Conservation (phyloP, 2,329 filamentous ascomycete genomes). For the Neopestalotiopsis rosae region DNA sequence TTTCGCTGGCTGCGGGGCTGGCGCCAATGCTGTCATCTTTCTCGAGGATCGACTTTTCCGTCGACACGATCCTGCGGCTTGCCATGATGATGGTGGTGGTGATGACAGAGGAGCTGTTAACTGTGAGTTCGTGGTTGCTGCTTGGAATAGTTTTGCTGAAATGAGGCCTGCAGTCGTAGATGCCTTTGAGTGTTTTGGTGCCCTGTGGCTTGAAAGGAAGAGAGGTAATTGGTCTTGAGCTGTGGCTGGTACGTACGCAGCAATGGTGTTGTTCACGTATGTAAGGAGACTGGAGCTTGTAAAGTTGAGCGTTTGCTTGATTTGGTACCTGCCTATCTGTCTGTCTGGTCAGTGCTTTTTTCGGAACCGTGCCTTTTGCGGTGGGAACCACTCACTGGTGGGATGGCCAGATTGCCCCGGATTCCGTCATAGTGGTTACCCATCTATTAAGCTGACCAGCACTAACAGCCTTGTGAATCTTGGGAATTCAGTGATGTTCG, state of each 20-base stretch:
- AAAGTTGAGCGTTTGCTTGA: not conserved
- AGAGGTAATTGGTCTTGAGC: not conserved
- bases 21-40: conserved; percentile 55
- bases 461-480: not conserved
- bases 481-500: not conserved
- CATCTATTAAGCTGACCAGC: not conserved
- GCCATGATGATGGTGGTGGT: conserved; percentile 58
- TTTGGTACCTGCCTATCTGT: not conserved
- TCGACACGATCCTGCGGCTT: conserved; percentile 68
- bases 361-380: not conserved
- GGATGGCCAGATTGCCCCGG: not conserved
- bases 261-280: not conserved
- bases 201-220: not conserved
- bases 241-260: not conserved
- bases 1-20: conserved; percentile 50
- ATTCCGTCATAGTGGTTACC: not conserved
- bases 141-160: not conserved
- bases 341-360: not conserved
- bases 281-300: not conserved
- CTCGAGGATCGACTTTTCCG: conserved; percentile 71
- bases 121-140: not conserved
- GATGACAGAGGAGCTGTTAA: not conserved
- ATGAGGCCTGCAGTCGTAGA: not conserved
- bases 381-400: not conserved
- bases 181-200: not conserved